Base-by-base conservation (phyloP, 2,329 filamentous ascomycete genomes). In the Laburnicola sp. region DNA sequence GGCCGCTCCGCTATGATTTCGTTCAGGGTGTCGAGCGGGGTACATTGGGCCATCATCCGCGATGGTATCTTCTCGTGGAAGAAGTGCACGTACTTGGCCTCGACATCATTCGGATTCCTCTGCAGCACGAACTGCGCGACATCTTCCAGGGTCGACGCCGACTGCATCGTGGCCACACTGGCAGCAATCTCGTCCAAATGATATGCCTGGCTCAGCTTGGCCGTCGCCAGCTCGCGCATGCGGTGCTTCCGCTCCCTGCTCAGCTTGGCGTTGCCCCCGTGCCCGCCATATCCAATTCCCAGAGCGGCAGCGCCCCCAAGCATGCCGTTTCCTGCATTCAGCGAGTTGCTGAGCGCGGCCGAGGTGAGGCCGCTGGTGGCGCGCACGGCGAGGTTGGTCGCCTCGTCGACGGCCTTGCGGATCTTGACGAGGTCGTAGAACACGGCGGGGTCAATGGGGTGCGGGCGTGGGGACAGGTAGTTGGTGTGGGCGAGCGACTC, bases 61-160 rank as follows among this genome's bases (percentile, higher is more conserved):
- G 85, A 88, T 1, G 89, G 87, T 25, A 94, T 92, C 80, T 93
- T 94, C 74, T 95, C 89, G 73, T 93, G 89, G 71, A 95, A 95
- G 75, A 93, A 94, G 68, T 94, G 88, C n/a, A 94, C 90, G 68
- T 94, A 94, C 71, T 87, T 88, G 26, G 89, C 90, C 64, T 94
- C 88, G 37, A 79, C 73, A 64, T 91, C 85, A 44, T 79, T 70
- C n/a, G 83, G 78, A 53, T 83, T 86, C 54, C 88, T 80, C 68
- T 88, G 84, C 54, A 94, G 74, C 28, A 95, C 89, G 54, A 87
- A 77, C 4, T 81, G 79, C 2, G 87, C 89, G 2, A 94, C 86
- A 51, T 90, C 87, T 62, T 94, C 88, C 9, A 95, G 76, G 0
- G 87, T 84, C 16, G 87, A 88, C 1, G 88, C 85, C 48, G 86